Percentiles rank a stretch among this genome's conserved stretches.
These are phyloP conservation scores for Phytophthora idaei DNA, from an alignment of 352 stramenopile genomes.

Conservation along the genomic window DNA sequence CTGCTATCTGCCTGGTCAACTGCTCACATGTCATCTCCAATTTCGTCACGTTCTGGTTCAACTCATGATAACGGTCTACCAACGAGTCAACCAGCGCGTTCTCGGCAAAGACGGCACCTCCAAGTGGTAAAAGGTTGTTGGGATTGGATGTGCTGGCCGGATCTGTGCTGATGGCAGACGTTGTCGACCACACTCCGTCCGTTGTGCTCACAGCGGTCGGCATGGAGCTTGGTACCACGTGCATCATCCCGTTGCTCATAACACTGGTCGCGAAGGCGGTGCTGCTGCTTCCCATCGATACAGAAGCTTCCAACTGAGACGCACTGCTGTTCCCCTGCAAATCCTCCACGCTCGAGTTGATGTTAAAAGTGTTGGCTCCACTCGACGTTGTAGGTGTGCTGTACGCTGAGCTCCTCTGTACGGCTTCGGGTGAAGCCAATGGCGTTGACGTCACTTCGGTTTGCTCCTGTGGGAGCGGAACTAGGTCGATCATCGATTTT, in stretches of 20 bases:
- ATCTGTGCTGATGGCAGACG: constrained; percentile 30
- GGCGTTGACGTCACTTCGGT: constrained; percentile 5
- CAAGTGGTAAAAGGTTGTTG: constrained; percentile 30
- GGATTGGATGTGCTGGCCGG: constrained; percentile 23
- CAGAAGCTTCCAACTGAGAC: constrained; percentile 7
- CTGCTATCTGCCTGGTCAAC: constrained; percentile 51
- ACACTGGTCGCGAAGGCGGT: constrained; percentile 13
- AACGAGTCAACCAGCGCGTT: constrained; percentile 66
- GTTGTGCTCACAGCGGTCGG: constrained; percentile 9
- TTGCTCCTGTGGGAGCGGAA: constrained; percentile 26
- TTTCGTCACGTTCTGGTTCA: constrained; percentile 47
- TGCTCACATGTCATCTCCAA: constrained; percentile 49
- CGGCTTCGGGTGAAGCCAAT: constrained; percentile 1
- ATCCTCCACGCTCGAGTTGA: background rate
- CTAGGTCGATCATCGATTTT: constrained; percentile 26
- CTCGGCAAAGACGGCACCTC: constrained; percentile 27
- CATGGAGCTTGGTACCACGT: constrained; percentile 16
- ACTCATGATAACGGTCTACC: constrained; percentile 55
- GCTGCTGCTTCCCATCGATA: constrained; percentile 15
- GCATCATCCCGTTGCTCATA: constrained; percentile 22
- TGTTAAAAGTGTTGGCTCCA: constrained; percentile 12
- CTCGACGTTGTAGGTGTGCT: constrained; percentile 5
- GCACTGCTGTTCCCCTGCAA: constrained; percentile 20
- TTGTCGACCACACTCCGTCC: constrained; percentile 33
- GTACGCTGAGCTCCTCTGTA: constrained; percentile 11